Conservation (phyloP, 1,284 basidiomycete species). For the Psilocybe mexicana region DNA sequence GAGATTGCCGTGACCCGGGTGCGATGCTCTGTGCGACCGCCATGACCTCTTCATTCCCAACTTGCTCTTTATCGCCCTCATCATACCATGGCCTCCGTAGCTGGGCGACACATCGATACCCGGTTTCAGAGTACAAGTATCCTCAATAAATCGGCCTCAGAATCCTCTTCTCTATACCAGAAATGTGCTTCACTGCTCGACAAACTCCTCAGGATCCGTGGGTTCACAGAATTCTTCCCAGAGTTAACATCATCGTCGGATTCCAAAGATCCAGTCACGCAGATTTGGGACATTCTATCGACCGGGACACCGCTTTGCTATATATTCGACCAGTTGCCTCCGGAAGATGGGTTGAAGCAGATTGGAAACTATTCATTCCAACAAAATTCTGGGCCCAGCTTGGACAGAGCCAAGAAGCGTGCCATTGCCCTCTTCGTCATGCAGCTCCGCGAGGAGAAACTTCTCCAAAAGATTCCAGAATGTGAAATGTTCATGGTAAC, state of each 20-base stretch:
- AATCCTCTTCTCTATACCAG: conserved; percentile 84
- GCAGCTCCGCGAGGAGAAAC: conserved; percentile 57
- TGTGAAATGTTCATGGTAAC: conserved; percentile 83
- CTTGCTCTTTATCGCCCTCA: background rate
- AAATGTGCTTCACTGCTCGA: conserved; percentile 78
- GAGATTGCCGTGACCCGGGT: background rate
- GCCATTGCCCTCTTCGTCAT: conserved; percentile 80
- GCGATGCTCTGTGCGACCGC: background rate
- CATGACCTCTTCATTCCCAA: background rate
- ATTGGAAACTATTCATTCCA: conserved; percentile 67
- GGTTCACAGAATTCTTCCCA: conserved; percentile 73
- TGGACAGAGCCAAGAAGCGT: conserved; percentile 77
- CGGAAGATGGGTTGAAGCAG: conserved; percentile 55
- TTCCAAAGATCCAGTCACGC: conserved; percentile 85
- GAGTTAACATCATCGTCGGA: conserved; percentile 52
- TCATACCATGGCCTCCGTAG: conserved; percentile 61
- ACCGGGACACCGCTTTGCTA: conserved; percentile 93
- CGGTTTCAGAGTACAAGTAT: conserved; percentile 75
- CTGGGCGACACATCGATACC: conserved; percentile 72
- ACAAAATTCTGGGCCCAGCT: conserved; percentile 61
- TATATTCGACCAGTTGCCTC: conserved; percentile 90
- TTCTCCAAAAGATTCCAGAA: conserved; percentile 48
- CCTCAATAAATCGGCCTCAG: conserved; percentile 82
- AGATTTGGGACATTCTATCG: conserved; percentile 93
- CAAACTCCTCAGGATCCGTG: conserved; percentile 72